These are phyloP conservation scores for Adansonia gregorii DNA, from an alignment of 441 rosid genomes.

Conservation along the genomic window DNA sequence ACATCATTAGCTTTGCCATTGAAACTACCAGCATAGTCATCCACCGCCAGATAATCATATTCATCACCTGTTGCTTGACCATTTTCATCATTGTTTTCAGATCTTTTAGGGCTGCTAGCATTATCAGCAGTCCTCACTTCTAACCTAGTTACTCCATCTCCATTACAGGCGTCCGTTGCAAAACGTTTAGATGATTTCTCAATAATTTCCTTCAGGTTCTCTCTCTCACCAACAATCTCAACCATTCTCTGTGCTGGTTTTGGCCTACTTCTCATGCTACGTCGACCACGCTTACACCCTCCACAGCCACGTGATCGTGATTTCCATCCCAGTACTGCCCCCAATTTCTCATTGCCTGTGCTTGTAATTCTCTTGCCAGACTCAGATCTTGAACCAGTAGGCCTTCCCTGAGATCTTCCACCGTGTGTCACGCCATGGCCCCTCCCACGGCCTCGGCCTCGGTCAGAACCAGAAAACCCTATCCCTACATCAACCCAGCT, in stretches of 20 bases:
- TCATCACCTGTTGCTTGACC: slow-evolving; percentile 49
- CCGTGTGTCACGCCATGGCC: slow-evolving; percentile 52
- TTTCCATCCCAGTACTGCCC: slow-evolving; percentile 45
- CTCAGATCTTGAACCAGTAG: slow-evolving; percentile 43
- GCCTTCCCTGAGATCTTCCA: slow-evolving; percentile 46
- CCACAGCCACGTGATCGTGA: slow-evolving; percentile 50
- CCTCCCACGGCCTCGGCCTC: slow-evolving; percentile 55
- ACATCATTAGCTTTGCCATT: slow-evolving; percentile 48
- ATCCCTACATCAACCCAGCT: slow-evolving; percentile 50
- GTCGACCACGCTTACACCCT: slow-evolving; percentile 57
- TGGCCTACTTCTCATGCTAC: slow-evolving; percentile 50
- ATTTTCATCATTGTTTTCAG: slow-evolving; percentile 56
- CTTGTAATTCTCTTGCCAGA: slow-evolving; percentile 47
- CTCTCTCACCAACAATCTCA: slow-evolving; percentile 36
- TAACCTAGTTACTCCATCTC: slow-evolving; percentile 41
- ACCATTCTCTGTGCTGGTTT: slow-evolving; percentile 50
- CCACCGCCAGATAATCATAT: slow-evolving; percentile 42
- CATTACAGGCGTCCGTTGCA: slow-evolving; percentile 41
- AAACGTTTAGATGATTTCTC: slow-evolving; percentile 29
- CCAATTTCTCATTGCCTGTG: slow-evolving; percentile 32
- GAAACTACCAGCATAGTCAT: slow-evolving; percentile 45
- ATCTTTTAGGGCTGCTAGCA: slow-evolving; percentile 66
- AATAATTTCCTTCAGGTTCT: slow-evolving; percentile 30
- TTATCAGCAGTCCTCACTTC: slow-evolving; percentile 47
- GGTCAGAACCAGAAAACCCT: slow-evolving; percentile 42